Percentiles rank a stretch among this genome's conserved stretches.
These are phyloP conservation scores for Thielaviopsis populi DNA, from an alignment of 2,329 filamentous ascomycete species.

Conservation along the genomic window DNA sequence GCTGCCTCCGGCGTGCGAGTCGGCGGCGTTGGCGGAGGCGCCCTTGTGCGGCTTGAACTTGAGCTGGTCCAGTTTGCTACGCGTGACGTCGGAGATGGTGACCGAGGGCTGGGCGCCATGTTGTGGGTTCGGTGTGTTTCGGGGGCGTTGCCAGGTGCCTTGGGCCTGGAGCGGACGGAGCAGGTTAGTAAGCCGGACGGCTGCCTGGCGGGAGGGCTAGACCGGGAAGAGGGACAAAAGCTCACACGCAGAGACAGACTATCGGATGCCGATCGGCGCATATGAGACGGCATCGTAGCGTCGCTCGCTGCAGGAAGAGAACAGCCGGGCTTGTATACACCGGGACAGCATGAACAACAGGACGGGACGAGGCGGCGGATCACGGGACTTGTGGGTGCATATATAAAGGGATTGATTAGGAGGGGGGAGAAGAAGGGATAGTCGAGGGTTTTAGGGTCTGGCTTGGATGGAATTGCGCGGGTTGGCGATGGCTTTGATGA, in stretches of 20 bases:
- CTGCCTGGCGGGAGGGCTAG: background rate
- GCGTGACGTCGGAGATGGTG: slow-evolving; percentile 42
- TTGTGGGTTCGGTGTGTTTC: slow-evolving; percentile 25
- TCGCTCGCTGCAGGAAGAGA: slow-evolving; percentile 30
- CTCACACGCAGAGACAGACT: slow-evolving; percentile 8
- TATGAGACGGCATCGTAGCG: slow-evolving; percentile 16
- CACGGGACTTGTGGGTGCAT: background rate
- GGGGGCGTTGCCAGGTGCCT: slow-evolving; percentile 38
- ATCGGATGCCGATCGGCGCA: slow-evolving; percentile 11
- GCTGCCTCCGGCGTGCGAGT: background rate
- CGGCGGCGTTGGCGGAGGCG: slow-evolving; percentile 16
- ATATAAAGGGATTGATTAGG: background rate
- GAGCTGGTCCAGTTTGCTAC: slow-evolving; percentile 43
- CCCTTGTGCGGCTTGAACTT: slow-evolving; percentile 33
- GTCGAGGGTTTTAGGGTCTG: background rate
- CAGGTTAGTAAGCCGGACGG: background rate
- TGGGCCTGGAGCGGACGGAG: background rate
- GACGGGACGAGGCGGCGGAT: background rate
- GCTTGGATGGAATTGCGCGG: background rate
- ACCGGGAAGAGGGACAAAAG: slow-evolving; percentile 23
- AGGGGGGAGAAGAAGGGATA: too few relatives aligned
- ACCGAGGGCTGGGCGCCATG: background rate
- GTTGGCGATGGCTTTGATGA: background rate
- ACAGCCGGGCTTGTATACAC: slow-evolving; percentile 18
- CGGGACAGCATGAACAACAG: slow-evolving; percentile 20